A percentile compares a stretch with the other conserved stretches of the same genome.
Conservation (phyloP, 768 basidiomycete genomes). For the Postia placenta region DNA sequence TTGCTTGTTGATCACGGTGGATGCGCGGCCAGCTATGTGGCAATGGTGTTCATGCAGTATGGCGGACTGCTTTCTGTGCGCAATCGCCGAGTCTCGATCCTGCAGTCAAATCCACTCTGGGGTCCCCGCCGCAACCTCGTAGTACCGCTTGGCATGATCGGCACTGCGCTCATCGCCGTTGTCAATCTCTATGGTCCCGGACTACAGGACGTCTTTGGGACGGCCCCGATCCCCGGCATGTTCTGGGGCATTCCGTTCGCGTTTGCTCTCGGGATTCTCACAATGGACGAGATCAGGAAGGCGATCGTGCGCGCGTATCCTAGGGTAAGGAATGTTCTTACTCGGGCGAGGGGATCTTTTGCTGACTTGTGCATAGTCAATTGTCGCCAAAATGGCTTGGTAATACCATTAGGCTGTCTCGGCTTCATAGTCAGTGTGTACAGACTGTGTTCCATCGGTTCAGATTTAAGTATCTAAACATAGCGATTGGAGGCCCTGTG, state of each 20-base stretch:
- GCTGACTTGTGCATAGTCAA: conserved; percentile 20
- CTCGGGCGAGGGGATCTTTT: background rate
- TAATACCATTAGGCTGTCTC: too few relatives aligned
- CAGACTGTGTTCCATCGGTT: too few relatives aligned
- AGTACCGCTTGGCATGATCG: conserved; percentile 32
- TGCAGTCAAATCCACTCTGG: conserved; percentile 50
- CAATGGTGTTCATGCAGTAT: conserved; percentile 56
- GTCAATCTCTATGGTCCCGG: conserved; percentile 39
- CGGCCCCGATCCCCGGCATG: conserved; percentile 37
- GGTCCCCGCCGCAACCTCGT: conserved; percentile 38
- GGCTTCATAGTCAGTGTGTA: too few relatives aligned
- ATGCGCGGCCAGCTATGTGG: conserved; percentile 42
- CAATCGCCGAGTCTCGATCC: conserved; percentile 45
- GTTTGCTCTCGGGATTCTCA: conserved; percentile 35
- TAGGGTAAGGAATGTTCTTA: conserved; percentile 22
- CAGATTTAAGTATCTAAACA: too few relatives aligned
- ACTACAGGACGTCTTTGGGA: conserved; percentile 36
- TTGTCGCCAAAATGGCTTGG: conserved; percentile 35
- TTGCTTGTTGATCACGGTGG: conserved; percentile 30
- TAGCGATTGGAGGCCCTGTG: too few relatives aligned
- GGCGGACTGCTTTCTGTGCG: conserved; percentile 53
- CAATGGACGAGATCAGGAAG: conserved; percentile 40
- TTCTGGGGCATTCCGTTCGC: conserved; percentile 44
- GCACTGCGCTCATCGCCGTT: conserved; percentile 37
- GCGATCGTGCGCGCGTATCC: conserved; percentile 38